Evolutionary conservation across 2,329 filamentous ascomycete genomes (phyloP), one percentile per base, ranked within the genome.

Genomic region (Fusarium camptoceras): DNA sequence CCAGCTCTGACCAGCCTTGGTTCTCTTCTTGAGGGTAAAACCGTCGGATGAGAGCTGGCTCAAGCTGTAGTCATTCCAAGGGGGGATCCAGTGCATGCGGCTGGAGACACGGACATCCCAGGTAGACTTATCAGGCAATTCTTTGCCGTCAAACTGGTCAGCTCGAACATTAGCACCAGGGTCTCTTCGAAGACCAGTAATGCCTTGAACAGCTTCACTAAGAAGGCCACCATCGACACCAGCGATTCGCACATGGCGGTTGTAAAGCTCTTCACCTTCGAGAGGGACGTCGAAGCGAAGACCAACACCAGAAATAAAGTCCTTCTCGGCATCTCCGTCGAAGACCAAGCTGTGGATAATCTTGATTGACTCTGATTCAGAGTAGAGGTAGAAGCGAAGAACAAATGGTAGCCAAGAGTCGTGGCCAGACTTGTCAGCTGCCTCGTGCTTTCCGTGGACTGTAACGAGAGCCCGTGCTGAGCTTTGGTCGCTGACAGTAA

Each of bases 21-120:
- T 90, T 44, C 88, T 78, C 77, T 90, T 91, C 76, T 85, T 85
- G 22, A 90, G 76, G 0, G 82, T 88, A 72, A 89, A 91, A 0
- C 88, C 88, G 44, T 90, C 88, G 0, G 88, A 78, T 0, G 87
- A 89, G 0, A 89, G 79, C 70, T 91, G 88, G 1, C 79, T 80
- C 16, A 91, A 77, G 20, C 81, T 83, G 73, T 86, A 91, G 67
- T 89, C 87, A 54, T 82, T 85, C 87, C 87, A 91, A 1, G 81
- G 76, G 0, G 87, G 88, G 49, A 90, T 83, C 85, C 86, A 90
- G 39, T 85, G 81, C 7, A 89, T 72, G 5, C 83, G 76, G 11
- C 79, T 80, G 1, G 82, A 79, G 6, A 87, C 81, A 46, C 80
- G 76, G 6, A 80, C 76, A 66, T 84, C 81, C 85, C 86, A 86